Evolutionary conservation across 805 yeast genomes (phyloP), one percentile per base, ranked within the genome.

Genomic region (Saccharomycopsis malanga): DNA sequence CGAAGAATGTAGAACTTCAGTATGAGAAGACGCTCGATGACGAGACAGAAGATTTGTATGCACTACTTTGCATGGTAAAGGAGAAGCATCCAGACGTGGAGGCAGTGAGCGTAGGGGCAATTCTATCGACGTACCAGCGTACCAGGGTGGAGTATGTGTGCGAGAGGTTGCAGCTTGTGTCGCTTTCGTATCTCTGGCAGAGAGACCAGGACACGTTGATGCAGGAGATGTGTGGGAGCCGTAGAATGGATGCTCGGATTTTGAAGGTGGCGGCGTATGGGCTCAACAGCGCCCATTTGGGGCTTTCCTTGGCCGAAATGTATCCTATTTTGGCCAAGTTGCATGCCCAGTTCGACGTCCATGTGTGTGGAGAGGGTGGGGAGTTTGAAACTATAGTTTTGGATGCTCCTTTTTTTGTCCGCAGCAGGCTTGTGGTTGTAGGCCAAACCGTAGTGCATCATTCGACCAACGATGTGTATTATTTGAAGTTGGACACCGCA

Each of bases 311-410:
- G 37, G 74, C 70, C 3, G 74, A 84, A 52, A 67, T 83, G 53
- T 74, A 73, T 46, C 83, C 87, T 1, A 72, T 67, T 0, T 62
- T 93, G 59, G 53, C 68, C 10, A 67, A 68, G 34, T 66, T 89
- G 51, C 83, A 88, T 60, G 50, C 60, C 7, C 65, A 68, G 62
- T 89, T 77, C 64, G 95, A 89, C 2, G 85, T 89, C 12, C 96
- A 91, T 61, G 79, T 93, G 0, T 93, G 98, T 67, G 99, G 99
- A 12, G 99, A 93, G 68, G 99, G 99, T 29, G 99, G 99, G 1
- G 99, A 93, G 63, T 93, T 87, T 63, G 99, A 93, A 62, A 83
- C 96, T 0, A 67, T 91, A 55, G 98, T 91, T 2, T 68, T 93
- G 24, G 96, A 93, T 62, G 87, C 94, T 1, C 95, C 96, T 0